phyloP scores from a whole-genome alignment of 2,329 filamentous ascomycete species.

The Aspergillus tubingensis region DNA sequence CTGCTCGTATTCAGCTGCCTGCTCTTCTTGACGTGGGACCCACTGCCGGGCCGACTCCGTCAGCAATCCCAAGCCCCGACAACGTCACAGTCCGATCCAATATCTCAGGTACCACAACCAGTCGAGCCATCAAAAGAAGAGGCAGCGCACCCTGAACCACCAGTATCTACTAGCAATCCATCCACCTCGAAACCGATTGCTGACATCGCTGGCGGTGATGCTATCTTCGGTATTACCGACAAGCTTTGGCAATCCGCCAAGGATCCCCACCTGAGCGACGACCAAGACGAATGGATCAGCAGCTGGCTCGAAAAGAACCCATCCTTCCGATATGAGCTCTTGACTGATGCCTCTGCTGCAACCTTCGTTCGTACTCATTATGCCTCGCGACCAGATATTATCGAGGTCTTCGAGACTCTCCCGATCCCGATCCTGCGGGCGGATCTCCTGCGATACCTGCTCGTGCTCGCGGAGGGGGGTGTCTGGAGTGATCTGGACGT shows the following conservation, averaged over 20 bases:
- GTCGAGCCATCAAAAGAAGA: not conserved
- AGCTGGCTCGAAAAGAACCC: constrained; percentile 1
- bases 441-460: constrained; percentile 47
- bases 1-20: not conserved
- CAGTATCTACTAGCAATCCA: not conserved
- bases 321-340: constrained; percentile 1
- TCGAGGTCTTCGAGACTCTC: constrained; percentile 38
- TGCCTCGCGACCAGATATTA: constrained; percentile 39
- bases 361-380: constrained; percentile 38
- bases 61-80: not conserved
- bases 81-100: not conserved
- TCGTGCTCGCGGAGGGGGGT: constrained; percentile 45
- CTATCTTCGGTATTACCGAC: constrained; percentile 1
- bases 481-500: constrained; percentile 48
- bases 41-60: not conserved
- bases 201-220: not conserved
- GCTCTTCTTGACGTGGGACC: not conserved
- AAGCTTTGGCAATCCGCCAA: constrained; percentile 6
- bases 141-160: not conserved
- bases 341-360: constrained; percentile 33
- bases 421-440: constrained; percentile 43
- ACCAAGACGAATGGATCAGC: constrained; percentile 3
- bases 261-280: not conserved
- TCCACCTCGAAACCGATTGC: not conserved
- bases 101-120: not conserved